phyloP scores from a whole-genome alignment of 345 rosid genomes.

The Clausena lansium region DNA sequence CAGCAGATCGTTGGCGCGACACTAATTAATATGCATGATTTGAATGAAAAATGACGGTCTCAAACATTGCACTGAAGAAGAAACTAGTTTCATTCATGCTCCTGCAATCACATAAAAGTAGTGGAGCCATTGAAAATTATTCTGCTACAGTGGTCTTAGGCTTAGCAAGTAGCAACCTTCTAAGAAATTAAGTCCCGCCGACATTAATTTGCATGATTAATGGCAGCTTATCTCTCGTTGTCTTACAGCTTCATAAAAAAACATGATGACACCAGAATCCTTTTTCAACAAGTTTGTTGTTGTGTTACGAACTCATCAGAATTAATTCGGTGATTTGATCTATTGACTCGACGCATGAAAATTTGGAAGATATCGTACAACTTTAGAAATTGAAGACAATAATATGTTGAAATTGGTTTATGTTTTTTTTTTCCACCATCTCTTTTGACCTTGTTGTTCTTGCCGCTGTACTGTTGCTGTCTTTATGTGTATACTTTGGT shows the following conservation, averaged over 20 bases:
- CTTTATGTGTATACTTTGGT: not conserved
- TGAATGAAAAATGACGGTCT: no score
- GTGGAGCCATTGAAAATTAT: not conserved
- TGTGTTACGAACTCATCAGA: not conserved
- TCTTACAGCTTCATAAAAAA: not conserved
- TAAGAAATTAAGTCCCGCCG: slow-evolving; percentile 1
- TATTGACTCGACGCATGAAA: not conserved
- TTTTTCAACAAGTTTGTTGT: not conserved
- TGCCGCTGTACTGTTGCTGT: not conserved
- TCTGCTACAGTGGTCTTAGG: no score
- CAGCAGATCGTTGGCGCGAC: not conserved
- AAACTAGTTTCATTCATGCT: not conserved
- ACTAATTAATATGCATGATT: not conserved
- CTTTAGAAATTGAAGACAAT: not conserved
- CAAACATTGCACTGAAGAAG: not conserved
- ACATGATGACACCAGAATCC: not conserved
- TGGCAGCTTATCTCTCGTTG: not conserved
- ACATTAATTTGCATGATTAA: not conserved
- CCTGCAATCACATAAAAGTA: not conserved
- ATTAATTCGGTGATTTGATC: slow-evolving; percentile 21
- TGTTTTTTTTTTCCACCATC: not conserved
- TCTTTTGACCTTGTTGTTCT: not conserved
- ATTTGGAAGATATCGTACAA: not conserved
- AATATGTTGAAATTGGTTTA: not conserved
- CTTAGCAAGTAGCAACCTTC: not conserved